A percentile compares a stretch with the other conserved stretches of the same genome.
Conservation (phyloP, 1,284 basidiomycete species). For the Cryptococcus sp. region DNA sequence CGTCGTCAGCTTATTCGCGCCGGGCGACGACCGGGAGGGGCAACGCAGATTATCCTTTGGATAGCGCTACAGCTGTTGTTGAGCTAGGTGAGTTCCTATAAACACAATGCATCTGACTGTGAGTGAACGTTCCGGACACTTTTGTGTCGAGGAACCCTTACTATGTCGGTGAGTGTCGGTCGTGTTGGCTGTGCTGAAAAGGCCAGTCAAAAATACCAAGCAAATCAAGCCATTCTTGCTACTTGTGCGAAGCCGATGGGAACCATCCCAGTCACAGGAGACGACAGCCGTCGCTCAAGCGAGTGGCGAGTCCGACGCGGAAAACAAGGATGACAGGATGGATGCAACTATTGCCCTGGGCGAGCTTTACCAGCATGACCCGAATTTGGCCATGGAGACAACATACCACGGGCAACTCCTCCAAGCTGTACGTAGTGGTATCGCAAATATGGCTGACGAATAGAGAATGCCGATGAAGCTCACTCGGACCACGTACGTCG, state of each 20-base stretch:
- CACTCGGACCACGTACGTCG: conserved; percentile 9
- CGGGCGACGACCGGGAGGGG: neutral
- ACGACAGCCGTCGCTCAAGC: neutral
- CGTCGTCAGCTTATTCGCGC: conserved; percentile 15
- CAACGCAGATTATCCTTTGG: conserved; percentile 27
- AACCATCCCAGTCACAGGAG: too few species aligned
- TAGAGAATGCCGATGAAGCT: conserved; percentile 31
- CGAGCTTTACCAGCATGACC: conserved; percentile 27
- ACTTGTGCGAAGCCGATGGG: conserved; percentile 13
- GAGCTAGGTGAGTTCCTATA: conserved; percentile 21
- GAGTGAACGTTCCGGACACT: conserved; percentile 25
- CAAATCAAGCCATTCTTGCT: conserved; percentile 35
- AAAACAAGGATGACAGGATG: neutral
- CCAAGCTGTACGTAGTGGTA: conserved; percentile 14
- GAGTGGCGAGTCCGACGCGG: neutral
- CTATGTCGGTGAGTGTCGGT: conserved; percentile 21
- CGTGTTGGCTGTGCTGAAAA: neutral
- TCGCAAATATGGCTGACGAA: neutral
- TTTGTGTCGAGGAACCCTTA: conserved; percentile 23
- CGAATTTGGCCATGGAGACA: conserved; percentile 13
- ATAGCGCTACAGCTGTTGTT: conserved; percentile 21
- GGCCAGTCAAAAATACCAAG: conserved; percentile 22
- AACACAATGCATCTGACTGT: neutral
- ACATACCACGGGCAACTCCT: conserved; percentile 6
- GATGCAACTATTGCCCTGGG: neutral